Base-by-base conservation (phyloP, 352 stramenopile species). In the Thalassiosira gravida region DNA sequence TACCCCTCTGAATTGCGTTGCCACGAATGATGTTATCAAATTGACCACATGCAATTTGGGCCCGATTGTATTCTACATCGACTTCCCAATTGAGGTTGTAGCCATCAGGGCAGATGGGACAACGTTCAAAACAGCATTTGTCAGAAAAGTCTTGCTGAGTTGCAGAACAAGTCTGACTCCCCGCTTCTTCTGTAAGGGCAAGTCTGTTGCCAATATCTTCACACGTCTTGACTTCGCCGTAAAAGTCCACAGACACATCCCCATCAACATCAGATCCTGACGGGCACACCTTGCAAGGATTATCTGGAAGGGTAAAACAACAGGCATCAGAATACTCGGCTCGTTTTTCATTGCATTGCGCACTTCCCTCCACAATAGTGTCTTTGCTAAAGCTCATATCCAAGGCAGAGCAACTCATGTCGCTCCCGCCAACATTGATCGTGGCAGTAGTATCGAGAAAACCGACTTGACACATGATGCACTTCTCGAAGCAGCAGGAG, bases 41-140 rank as follows among this genome's bases (percentile, higher is more conserved):
- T 71, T 87, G 52, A 50, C 80, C 80, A 53, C 80, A 87, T 16
- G 80, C 57, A 62, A 87, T 82, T 16, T 35, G 71, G 22, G 59
- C 58, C 49, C 56, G 80, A 50, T 87, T 80, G 59, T 84, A 87
- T 65, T 87, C 80, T 46, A 87, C 67, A 61, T 84, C 67, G 14
- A 82, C 74, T 67, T 84, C 80, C 80, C 80, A 87, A 29, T 79
- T 87, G n/a, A 87, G 62, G 44, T 87, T 84, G 56, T 59, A 87
- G 42, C 80, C 80, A 22, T 77, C 68, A 44, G 80, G 74, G 39
- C 18, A 37, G 25, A 88, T 77, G 30, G 66, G 27, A 64, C 80
- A 88, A 42, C 80, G 83, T 29, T 87, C 69, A 44, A 84, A 87
- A 46, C 80, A 87, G 27, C 80, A 87, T 7, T 87, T 42, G 47